A percentile compares a stretch with the other conserved stretches of the same genome.
These are phyloP conservation scores for Populus hybrid DNA, from an alignment of 441 rosid genomes.

Conservation along the genomic window DNA sequence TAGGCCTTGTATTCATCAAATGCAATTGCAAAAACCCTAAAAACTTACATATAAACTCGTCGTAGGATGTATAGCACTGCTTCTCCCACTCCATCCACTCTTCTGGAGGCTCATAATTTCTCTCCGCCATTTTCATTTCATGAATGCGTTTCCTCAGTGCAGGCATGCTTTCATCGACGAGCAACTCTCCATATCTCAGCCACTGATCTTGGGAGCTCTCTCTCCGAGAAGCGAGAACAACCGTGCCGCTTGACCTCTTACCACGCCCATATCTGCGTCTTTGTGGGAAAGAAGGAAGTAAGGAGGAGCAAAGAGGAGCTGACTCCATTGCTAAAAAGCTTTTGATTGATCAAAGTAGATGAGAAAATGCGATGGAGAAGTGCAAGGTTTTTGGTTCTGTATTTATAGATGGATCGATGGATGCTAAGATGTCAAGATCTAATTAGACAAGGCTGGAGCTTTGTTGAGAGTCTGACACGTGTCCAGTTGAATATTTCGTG, in stretches of 20 bases:
- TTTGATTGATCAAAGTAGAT: too few species aligned
- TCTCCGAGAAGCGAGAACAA: background rate
- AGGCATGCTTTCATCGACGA: constrained; percentile 35
- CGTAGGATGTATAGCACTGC: constrained; percentile 29
- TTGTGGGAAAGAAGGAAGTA: background rate
- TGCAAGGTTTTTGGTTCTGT: background rate
- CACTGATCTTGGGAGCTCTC: background rate
- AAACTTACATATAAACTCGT: constrained; percentile 24
- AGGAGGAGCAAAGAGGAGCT: constrained; percentile 14
- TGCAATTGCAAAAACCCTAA: constrained; percentile 32
- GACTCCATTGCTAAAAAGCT: constrained; percentile 25
- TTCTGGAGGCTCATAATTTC: constrained; percentile 40
- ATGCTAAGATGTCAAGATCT: background rate
- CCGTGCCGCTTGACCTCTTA: background rate
- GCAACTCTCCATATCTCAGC: constrained; percentile 11
- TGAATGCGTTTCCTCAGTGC: constrained; percentile 42
- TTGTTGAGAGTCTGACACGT: constrained; percentile 6
- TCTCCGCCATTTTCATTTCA: constrained; percentile 40
- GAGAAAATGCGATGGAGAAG: background rate
- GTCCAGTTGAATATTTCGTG: background rate
- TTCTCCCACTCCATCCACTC: constrained; percentile 57
- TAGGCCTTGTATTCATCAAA: constrained; percentile 39
- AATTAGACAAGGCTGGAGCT: background rate
- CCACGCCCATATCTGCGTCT: background rate
- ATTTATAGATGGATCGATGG: constrained; percentile 9